These are phyloP conservation scores for Piper betle DNA, from an alignment of 164 flowering plant species.

Conservation along the genomic window DNA sequence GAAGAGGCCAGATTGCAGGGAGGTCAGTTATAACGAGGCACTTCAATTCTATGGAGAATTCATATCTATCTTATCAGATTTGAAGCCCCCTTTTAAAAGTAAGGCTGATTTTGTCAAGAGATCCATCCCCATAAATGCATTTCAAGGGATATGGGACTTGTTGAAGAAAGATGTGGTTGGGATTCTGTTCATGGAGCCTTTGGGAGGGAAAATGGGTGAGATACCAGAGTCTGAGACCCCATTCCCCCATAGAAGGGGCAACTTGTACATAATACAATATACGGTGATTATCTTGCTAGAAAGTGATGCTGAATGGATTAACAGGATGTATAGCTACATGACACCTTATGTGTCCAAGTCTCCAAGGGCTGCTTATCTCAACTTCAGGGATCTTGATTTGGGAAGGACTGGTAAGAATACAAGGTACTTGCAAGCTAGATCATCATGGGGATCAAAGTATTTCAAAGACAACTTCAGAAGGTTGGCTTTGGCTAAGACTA, in stretches of 20 bases:
- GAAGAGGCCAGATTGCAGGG: neutral
- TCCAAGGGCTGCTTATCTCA: slow-evolving; percentile 14
- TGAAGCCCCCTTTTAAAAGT: slow-evolving; percentile 3
- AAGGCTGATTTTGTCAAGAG: slow-evolving; percentile 7
- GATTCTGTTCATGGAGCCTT: slow-evolving; percentile 2
- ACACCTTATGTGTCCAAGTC: slow-evolving; percentile 9
- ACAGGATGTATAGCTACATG: slow-evolving; percentile 12
- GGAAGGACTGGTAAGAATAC: slow-evolving; percentile 8
- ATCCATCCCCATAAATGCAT: slow-evolving; percentile 5
- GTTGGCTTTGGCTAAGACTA: slow-evolving; percentile 13
- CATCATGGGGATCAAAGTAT: slow-evolving; percentile 9
- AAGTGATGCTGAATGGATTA: slow-evolving; percentile 6
- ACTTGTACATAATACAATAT: slow-evolving; percentile 10
- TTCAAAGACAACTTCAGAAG: slow-evolving; percentile 18
- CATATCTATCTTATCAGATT: neutral
- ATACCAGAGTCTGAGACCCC: slow-evolving; percentile 10
- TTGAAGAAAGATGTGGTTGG: slow-evolving; percentile 2
- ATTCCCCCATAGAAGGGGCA: slow-evolving; percentile 13
- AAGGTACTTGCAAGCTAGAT: slow-evolving; percentile 6
- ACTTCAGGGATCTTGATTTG: slow-evolving; percentile 16
- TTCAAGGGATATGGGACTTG: slow-evolving; percentile 8
- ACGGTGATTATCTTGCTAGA: neutral
- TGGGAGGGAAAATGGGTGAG: slow-evolving; percentile 16
- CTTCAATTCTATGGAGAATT: neutral
- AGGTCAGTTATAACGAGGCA: slow-evolving; percentile 4